Evolutionary conservation across 2,329 filamentous ascomycete genomes (phyloP), one percentile per base, ranked within the genome.

Genomic region (Lecanoromycetidae sp.): DNA sequence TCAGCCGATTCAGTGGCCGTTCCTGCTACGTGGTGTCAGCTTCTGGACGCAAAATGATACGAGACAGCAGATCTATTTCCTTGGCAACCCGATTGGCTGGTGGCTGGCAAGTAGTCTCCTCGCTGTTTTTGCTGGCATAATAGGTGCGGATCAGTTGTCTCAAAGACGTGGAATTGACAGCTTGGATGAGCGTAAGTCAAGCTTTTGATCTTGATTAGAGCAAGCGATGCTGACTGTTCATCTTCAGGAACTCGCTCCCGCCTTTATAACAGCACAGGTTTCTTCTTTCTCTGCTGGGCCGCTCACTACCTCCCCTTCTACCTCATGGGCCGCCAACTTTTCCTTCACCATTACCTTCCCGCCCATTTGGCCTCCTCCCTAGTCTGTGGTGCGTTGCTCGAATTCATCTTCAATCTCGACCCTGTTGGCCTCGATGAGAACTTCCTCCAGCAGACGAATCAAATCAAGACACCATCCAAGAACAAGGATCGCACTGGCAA

Each of bases 41-140:
- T 98, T 98, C 80, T 98, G 91, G 91, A 98, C 91, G 7, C 84
- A 96, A 63, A 87, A 86, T 63, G 86, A 93, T 47, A 95, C 90
- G 8, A 81, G 86, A 52, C 81, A 94, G 69, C 91, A 98, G 66
- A 98, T 98, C 56, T 98, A 98, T 70, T 98, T 98, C 73, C 71
- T 98, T 25, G 91, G 91, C 48, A 98, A 98, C 68, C 91, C 91
- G 0, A 66, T 96, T 53, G 91, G 90, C 49, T 98, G 93, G 88
- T 98, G 91, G 91, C 75, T 98, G 54, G 81, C 87, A 12, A 94
- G 87, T 66, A 87, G 85, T 67, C 71, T 98, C 46, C 71, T 98
- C 52, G 91, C 91, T 36, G 88, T 98, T 30, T 96, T 91, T 63
- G 86, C 79, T 20, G 91, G 91, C 55, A 91, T 98, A 56, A 71